Conservation (phyloP, 106 monocot genomes). For the Triglochin maritima region DNA sequence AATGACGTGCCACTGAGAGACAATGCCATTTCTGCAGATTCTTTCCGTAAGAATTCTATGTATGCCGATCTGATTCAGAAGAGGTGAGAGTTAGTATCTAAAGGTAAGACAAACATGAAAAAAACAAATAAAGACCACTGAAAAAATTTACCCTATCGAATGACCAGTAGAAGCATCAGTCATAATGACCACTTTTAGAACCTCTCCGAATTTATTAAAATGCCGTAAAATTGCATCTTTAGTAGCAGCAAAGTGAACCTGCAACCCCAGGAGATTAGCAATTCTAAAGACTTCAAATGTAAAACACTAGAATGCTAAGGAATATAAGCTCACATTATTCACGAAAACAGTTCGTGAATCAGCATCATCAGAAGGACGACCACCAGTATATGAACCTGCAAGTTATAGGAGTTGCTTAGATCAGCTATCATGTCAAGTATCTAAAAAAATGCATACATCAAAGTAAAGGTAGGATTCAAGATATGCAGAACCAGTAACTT, state of each 20-base stretch:
- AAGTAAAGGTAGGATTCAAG: too few species aligned
- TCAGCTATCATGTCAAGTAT: too few species aligned
- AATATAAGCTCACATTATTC: slow-evolving; percentile 13
- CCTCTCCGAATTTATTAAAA: slow-evolving; percentile 97
- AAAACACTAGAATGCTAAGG: neutral
- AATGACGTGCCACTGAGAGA: slow-evolving; percentile 93
- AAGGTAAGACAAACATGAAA: neutral
- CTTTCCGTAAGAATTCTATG: slow-evolving; percentile 88
- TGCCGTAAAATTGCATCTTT: slow-evolving; percentile 84
- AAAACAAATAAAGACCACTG: neutral
- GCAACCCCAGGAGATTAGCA: slow-evolving; percentile 8
- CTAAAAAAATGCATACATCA: too few species aligned
- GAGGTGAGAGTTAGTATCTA: neutral
- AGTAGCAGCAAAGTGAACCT: slow-evolving; percentile 82
- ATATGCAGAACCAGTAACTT: too few species aligned
- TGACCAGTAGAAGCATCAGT: slow-evolving; percentile 78
- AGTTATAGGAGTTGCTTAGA: neutral
- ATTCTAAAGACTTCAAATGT: neutral
- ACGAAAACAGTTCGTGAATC: slow-evolving; percentile 25
- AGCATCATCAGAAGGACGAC: slow-evolving; percentile 21
- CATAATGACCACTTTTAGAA: slow-evolving; percentile 81
- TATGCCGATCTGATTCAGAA: slow-evolving; percentile 77
- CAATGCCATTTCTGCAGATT: slow-evolving; percentile 79
- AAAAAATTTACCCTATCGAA: slow-evolving; percentile 56
- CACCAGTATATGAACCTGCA: slow-evolving; percentile 14